Evolutionary conservation across 495 filamentous ascomycete species (phyloP), one percentile per base, ranked within the genome.

Genomic region (Penicillium chermesinum): DNA sequence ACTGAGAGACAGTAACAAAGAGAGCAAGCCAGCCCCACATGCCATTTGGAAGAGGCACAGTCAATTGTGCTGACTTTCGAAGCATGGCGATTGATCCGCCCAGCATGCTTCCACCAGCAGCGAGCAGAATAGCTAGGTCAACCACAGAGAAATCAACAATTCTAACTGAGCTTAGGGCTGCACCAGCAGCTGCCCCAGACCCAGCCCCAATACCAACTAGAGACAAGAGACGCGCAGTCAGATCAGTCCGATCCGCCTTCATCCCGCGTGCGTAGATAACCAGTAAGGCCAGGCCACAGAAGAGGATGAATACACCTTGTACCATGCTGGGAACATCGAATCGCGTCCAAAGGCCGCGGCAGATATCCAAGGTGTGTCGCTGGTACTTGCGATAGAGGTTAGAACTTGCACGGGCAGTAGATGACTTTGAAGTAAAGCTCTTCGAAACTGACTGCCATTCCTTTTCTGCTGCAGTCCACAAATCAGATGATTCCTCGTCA

Each of bases 251-350:
- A 48, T 82, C 75, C 6, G 64, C 69, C 18, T 66, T 66, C 37
- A 83, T 58, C 20, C 76, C 76, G 42, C 83, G 74, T 21, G 88
- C 84, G 63, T 90, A 96, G 1, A 88, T 62, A 8, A 84, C 71
- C 20, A 97, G 68, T 21, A 85, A 57, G 17, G 76, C 52, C 37
- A 96, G 74, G 9, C 85, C 81, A 12, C 74, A 74, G 12, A 80
- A 71, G 51, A 96, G 77, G 41, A 95, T 76, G 13, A 54, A 57
- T 48, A 96, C 81, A 15, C 93, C 93, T 38, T 86, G 62, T 8
- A 82, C 49, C 90, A 98, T 98, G 58, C 84, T 87, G 1, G 78
- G 73, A 32, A 95, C 69, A 62, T 97, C 87, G 58, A 97, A 98
- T 19, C 84, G 77, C 9, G 94, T 89, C 93, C 93, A 98, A 18